Evolutionary conservation across 2,329 filamentous ascomycete genomes (phyloP).

Genomic region (Bipolaris bicolor): DNA sequence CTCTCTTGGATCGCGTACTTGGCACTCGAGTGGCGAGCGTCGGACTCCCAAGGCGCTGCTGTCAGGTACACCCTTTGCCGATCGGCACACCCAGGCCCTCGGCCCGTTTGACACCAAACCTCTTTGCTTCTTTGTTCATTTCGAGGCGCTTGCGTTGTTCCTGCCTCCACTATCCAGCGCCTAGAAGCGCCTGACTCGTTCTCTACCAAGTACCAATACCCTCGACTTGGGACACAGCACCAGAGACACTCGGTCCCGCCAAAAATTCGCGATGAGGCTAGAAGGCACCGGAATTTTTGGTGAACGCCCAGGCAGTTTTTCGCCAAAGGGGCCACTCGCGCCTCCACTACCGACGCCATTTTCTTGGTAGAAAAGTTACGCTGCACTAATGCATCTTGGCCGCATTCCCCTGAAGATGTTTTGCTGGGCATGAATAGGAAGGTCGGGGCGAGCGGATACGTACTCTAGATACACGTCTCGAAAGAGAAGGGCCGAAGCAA

Average conservation of each 20-base stretch:
- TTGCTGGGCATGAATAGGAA: constrained; percentile 1
- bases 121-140: constrained; percentile 2
- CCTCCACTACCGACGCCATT: neutral
- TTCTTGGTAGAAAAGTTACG: constrained; percentile 4
- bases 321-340: neutral
- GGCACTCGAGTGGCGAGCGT: neutral
- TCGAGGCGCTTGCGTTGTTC: neutral
- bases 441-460: neutral
- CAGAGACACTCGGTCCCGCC: neutral
- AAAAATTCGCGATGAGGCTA: neutral
- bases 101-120: constrained; percentile 2
- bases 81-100: constrained; percentile 3
- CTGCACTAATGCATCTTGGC: constrained; percentile 7
- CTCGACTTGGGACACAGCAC: neutral
- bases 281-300: neutral
- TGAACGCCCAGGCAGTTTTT: neutral
- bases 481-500: neutral
- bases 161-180: neutral
- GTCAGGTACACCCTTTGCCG: constrained; percentile 3
- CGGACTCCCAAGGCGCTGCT: neutral
- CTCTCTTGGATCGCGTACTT: neutral
- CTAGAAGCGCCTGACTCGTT: neutral
- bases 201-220: neutral
- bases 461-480: neutral
- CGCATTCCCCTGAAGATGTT: neutral